Conservation (phyloP, 805 yeast genomes). For the Cyberlindnera maritima region DNA sequence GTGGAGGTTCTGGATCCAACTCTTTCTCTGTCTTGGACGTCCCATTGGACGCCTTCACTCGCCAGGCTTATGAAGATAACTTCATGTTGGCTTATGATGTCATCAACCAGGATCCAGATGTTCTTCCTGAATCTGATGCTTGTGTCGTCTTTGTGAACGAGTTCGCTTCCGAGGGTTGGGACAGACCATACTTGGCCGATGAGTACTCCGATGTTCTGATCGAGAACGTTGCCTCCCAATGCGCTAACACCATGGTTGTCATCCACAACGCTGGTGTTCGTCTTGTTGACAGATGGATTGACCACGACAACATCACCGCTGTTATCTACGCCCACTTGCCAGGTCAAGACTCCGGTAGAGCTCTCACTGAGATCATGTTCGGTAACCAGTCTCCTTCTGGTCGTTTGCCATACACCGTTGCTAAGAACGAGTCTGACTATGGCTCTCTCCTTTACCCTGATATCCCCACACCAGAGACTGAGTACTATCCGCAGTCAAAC, state of each 20-base stretch:
- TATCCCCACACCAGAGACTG: conserved; percentile 24
- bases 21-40: background rate
- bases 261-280: conserved; percentile 11
- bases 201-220: conserved; percentile 6
- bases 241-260: conserved; percentile 11
- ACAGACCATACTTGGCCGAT: conserved; percentile 10
- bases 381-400: conserved; percentile 12
- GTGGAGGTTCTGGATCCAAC: conserved; percentile 9
- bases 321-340: conserved; percentile 10
- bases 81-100: conserved; percentile 3
- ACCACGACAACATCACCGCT: conserved; percentile 12
- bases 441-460: conserved; percentile 2
- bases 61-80: conserved; percentile 4
- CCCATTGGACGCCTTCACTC: conserved; percentile 6
- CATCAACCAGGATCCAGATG: conserved; percentile 7
- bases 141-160: conserved; percentile 10
- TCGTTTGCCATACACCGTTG: conserved; percentile 10
- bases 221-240: conserved; percentile 7
- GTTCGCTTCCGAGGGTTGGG: conserved; percentile 8
- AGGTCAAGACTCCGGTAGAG: conserved; percentile 10
- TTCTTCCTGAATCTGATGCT: conserved; percentile 3
- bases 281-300: conserved; percentile 8
- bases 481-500: conserved; percentile 30
- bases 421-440: conserved; percentile 8
- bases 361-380: conserved; percentile 8